phyloP scores from a whole-genome alignment of 1,284 basidiomycete genomes.

The Pseudozyma pruni region DNA sequence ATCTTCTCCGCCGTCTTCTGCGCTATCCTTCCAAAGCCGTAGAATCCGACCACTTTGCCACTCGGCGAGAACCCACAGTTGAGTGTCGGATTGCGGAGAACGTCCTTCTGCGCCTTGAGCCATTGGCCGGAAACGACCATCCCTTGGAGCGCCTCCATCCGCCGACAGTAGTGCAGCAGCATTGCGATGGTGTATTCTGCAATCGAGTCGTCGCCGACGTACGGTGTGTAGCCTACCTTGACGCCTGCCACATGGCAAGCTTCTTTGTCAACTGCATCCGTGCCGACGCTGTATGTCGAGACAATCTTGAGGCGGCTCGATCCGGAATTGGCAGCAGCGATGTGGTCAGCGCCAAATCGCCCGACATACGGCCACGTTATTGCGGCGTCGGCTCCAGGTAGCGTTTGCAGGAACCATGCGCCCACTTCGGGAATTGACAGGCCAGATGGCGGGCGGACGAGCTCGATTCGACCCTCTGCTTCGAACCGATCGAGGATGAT shows the following conservation, averaged over 20 bases:
- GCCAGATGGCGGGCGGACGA: constrained; percentile 10
- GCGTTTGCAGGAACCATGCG: constrained; percentile 15
- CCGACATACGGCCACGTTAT: constrained; percentile 26
- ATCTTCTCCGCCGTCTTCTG: constrained; percentile 34
- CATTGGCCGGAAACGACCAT: constrained; percentile 2
- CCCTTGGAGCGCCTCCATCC: constrained; percentile 1
- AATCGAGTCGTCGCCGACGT: constrained; percentile 16
- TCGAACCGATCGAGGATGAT: constrained; percentile 10
- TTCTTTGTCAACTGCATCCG: constrained; percentile 16
- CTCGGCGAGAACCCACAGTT: constrained; percentile 22
- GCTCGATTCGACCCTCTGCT: constrained; percentile 10
- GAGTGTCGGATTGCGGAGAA: constrained; percentile 15
- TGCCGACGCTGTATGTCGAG: constrained; percentile 22
- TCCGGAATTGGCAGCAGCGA: constrained; percentile 4
- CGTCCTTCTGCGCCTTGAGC: constrained; percentile 8
- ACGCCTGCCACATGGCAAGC: constrained; percentile 22
- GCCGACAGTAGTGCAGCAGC: constrained; percentile 20
- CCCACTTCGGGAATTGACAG: constrained; percentile 10
- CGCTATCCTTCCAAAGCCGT: constrained; percentile 32
- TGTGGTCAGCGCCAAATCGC: constrained; percentile 13
- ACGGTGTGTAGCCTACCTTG: constrained; percentile 27
- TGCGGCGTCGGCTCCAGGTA: constrained; percentile 17
- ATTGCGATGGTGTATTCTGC: constrained; percentile 36
- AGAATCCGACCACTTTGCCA: constrained; percentile 28
- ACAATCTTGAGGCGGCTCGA: constrained; percentile 9